These are phyloP conservation scores for Euphorbia celastroides DNA, from an alignment of 441 rosid species.

Conservation along the genomic window DNA sequence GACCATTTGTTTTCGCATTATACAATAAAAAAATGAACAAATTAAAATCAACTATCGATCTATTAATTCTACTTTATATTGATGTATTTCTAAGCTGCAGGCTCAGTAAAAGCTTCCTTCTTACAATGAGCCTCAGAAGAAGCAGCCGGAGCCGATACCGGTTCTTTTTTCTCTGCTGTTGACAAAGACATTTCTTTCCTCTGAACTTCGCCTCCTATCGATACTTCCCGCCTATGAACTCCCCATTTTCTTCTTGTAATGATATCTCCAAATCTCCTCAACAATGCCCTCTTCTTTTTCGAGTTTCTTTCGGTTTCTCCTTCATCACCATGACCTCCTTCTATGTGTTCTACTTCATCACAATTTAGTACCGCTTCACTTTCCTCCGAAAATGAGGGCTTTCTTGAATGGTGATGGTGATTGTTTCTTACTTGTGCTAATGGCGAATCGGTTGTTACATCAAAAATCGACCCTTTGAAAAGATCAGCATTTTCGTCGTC, in stretches of 20 bases:
- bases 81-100: neutral
- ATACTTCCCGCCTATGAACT: slow-evolving; percentile 38
- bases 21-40: neutral
- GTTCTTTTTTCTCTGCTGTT: slow-evolving; percentile 5
- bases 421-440: slow-evolving; percentile 15
- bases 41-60: neutral
- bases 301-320: slow-evolving; percentile 43
- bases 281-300: slow-evolving; percentile 65
- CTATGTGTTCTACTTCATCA: slow-evolving; percentile 50
- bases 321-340: slow-evolving; percentile 36
- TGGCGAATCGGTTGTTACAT: slow-evolving; percentile 47
- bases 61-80: too few relatives aligned
- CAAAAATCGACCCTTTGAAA: slow-evolving; percentile 76
- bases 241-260: slow-evolving; percentile 39
- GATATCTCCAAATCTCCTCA: slow-evolving; percentile 68
- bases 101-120: neutral
- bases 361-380: slow-evolving; percentile 27
- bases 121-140: neutral
- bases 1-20: neutral
- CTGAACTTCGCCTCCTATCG: slow-evolving; percentile 17
- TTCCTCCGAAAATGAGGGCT: slow-evolving; percentile 39
- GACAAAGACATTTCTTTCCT: slow-evolving; percentile 15
- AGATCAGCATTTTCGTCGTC: slow-evolving; percentile 36
- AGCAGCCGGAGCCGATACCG: neutral
- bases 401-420: slow-evolving; percentile 24